Conservation (phyloP, 2,329 filamentous ascomycete species). For the Colletotrichum gloeosporioides region DNA sequence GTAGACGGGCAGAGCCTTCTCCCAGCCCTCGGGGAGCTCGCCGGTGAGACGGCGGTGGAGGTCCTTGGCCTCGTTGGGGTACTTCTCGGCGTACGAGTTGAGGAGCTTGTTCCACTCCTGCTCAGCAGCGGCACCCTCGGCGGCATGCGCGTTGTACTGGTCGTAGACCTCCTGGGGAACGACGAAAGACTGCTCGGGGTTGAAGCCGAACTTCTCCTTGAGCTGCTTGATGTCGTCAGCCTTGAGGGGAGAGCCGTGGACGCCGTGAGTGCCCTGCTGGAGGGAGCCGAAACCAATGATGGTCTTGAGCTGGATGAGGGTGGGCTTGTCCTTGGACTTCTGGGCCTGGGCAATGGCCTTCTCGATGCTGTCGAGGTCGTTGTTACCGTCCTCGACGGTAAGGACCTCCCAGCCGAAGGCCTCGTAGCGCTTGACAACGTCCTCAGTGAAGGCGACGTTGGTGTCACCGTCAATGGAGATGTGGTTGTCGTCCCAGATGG, state of each 20-base stretch:
- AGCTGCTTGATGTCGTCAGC: slow-evolving; percentile 90
- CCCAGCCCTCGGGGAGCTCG: slow-evolving; percentile 94
- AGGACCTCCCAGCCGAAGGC: slow-evolving; percentile 95
- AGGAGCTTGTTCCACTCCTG: slow-evolving; percentile 95
- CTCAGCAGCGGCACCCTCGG: slow-evolving; percentile 87
- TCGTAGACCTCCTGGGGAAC: slow-evolving; percentile 97
- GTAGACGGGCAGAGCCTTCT: slow-evolving; percentile 91
- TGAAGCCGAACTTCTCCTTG: slow-evolving; percentile 95
- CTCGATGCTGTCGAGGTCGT: slow-evolving; percentile 87
- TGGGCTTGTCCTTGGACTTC: slow-evolving; percentile 93
- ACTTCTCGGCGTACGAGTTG: slow-evolving; percentile 81
- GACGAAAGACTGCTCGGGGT: slow-evolving; percentile 90
- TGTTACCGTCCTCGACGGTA: slow-evolving; percentile 85
- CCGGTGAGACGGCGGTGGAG: slow-evolving; percentile 80
- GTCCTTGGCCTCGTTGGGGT: slow-evolving; percentile 81
- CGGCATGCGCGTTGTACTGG: slow-evolving; percentile 81
- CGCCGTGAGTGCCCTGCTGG: slow-evolving; percentile 90
- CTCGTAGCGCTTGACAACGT: slow-evolving; percentile 93
- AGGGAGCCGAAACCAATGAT: slow-evolving; percentile 97
- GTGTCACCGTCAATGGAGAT: slow-evolving; percentile 96
- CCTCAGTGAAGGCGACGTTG: slow-evolving; percentile 95
- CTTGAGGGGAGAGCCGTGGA: slow-evolving; percentile 97
- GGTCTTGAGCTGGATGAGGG: slow-evolving; percentile 94
- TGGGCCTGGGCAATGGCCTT: slow-evolving; percentile 84
- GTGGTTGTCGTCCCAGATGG: slow-evolving; percentile 98